These are phyloP conservation scores for Exophiala spinifera DNA, from an alignment of 2,329 filamentous ascomycete genomes.

Conservation along the genomic window DNA sequence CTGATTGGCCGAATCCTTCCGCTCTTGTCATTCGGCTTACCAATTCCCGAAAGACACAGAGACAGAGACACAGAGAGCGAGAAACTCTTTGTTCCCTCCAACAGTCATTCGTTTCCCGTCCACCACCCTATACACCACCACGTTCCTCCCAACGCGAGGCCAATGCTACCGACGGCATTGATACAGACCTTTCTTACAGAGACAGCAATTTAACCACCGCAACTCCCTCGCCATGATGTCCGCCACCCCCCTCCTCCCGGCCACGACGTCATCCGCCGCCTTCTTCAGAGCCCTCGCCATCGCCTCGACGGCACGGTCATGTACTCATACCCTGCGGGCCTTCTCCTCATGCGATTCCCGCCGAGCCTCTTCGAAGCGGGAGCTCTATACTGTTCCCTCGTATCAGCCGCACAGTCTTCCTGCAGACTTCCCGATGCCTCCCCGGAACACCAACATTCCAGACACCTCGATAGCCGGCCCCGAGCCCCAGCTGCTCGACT, in stretches of 20 bases:
- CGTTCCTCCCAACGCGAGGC: not conserved
- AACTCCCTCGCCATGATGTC: constrained; percentile 34
- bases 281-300: constrained; percentile 39
- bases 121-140: not conserved
- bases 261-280: constrained; percentile 49
- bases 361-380: constrained; percentile 53
- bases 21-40: not conserved
- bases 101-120: not conserved
- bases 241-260: constrained; percentile 37
- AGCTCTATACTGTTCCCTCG: constrained; percentile 56
- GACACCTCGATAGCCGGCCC: constrained; percentile 60
- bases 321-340: constrained; percentile 41
- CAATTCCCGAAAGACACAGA: no score
- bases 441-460: constrained; percentile 56
- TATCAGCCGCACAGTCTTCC: constrained; percentile 61
- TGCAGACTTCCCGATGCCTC: constrained; percentile 52
- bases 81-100: not conserved
- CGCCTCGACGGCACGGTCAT: constrained; percentile 38
- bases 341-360: constrained; percentile 48
- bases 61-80: no score
- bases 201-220: not conserved
- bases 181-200: not conserved
- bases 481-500: constrained; percentile 47
- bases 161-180: not conserved
- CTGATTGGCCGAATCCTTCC: constrained; percentile 1